A percentile compares a stretch with the other conserved stretches of the same genome.
Conservation (phyloP, 2,329 filamentous ascomycete genomes). For the Sphaerulina musiva region DNA sequence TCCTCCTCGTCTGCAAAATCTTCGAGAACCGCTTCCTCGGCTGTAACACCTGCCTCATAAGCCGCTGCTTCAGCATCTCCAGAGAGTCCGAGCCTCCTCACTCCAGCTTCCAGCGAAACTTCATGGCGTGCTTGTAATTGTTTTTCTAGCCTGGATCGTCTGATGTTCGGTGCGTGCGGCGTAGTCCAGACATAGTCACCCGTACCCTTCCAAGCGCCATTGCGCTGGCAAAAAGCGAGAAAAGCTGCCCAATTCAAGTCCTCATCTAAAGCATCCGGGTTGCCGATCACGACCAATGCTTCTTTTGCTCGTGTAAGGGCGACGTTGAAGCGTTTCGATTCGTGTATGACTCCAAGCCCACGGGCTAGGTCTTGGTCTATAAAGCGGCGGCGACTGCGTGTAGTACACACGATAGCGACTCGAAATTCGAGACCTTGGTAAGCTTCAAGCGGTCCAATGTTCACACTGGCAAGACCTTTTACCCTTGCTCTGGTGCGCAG, state of each 20-base stretch:
- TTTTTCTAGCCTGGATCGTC: conserved; percentile 20
- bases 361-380: conserved; percentile 24
- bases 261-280: conserved; percentile 19
- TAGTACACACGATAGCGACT: conserved; percentile 26
- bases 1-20: neutral
- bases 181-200: conserved; percentile 4
- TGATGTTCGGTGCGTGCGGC: conserved; percentile 15
- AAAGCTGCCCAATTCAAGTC: conserved; percentile 24
- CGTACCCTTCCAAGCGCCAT: conserved; percentile 11
- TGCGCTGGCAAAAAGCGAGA: conserved; percentile 23
- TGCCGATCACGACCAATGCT: conserved; percentile 26
- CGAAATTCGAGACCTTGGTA: conserved; percentile 27
- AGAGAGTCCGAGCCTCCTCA: conserved; percentile 4
- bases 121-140: conserved; percentile 1
- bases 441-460: conserved; percentile 27
- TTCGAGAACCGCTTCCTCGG: conserved; percentile 3
- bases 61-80: conserved; percentile 1
- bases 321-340: conserved; percentile 26
- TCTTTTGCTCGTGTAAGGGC: conserved; percentile 26
- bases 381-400: conserved; percentile 25
- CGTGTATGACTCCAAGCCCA: conserved; percentile 25
- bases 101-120: neutral
- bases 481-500: conserved; percentile 19
- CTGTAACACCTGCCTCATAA: conserved; percentile 5
- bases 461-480: conserved; percentile 10